Evolutionary conservation across 805 yeast genomes (phyloP).

Genomic region (Wickerhamiella galacta): DNA sequence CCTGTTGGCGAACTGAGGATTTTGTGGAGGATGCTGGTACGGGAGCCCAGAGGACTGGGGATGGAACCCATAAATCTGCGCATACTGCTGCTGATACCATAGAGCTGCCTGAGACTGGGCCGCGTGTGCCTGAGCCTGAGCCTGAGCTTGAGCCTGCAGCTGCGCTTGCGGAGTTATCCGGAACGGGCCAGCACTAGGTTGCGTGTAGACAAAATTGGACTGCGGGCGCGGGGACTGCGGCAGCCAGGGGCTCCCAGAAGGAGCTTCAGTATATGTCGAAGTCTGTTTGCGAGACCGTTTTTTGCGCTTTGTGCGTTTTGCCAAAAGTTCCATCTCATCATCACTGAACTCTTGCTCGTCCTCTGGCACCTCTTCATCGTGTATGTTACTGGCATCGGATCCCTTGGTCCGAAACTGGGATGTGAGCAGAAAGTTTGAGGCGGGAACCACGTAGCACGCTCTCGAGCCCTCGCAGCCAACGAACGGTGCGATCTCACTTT

Average conservation of each 20-base stretch:
- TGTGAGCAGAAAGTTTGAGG: conserved; percentile 64
- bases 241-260: no score
- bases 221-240: no score
- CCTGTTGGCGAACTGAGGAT: neutral
- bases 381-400: conserved; percentile 85
- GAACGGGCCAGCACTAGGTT: no score
- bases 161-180: neutral
- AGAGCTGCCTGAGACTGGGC: neutral
- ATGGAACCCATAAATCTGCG: neutral
- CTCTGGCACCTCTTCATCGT: conserved; percentile 85
- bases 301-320: conserved; percentile 46
- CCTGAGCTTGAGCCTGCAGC: neutral
- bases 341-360: conserved; percentile 93
- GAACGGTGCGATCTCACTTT: conserved; percentile 33
- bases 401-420: conserved; percentile 63
- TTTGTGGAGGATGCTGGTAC: neutral
- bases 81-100: no score
- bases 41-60: neutral
- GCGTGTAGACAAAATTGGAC: no score
- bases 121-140: neutral
- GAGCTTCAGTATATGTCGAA: no score
- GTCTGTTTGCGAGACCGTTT: conserved; percentile 28
- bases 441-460: conserved; percentile 66
- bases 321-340: conserved; percentile 72
- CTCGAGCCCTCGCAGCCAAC: conserved; percentile 34